Evolutionary conservation across 1,139 yeast genomes (phyloP).

Genomic region (Suhomyces bolitotheri): DNA sequence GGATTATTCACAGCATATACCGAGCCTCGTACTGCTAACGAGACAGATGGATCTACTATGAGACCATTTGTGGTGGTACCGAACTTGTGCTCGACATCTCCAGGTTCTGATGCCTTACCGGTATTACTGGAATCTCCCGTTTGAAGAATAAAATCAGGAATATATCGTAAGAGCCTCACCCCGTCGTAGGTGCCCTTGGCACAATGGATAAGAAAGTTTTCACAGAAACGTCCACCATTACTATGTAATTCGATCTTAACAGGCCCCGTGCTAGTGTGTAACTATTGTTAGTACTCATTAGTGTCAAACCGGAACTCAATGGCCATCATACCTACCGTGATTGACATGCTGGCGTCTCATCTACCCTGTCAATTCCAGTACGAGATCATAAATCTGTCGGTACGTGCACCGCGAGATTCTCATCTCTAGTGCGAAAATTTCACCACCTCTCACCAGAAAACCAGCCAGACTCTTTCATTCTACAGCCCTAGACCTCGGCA

Average conservation of each 20-base stretch:
- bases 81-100: slow-evolving; percentile 7
- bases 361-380: too few relatives aligned
- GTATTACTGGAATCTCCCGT: slow-evolving; percentile 53
- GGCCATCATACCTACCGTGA: too few relatives aligned
- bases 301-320: slow-evolving; percentile 13
- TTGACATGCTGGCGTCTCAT: too few relatives aligned
- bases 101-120: slow-evolving; percentile 30
- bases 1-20: slow-evolving; percentile 20
- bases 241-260: slow-evolving; percentile 20
- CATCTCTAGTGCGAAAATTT: too few relatives aligned
- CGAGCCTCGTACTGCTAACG: slow-evolving; percentile 20
- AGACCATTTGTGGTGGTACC: background rate
- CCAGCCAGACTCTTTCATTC: too few relatives aligned
- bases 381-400: too few relatives aligned
- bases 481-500: too few relatives aligned
- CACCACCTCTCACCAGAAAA: too few relatives aligned
- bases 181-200: slow-evolving; percentile 46
- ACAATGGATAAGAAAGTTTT: slow-evolving; percentile 43
- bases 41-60: background rate
- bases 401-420: too few relatives aligned
- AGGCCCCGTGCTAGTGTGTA: slow-evolving; percentile 23
- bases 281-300: slow-evolving; percentile 19
- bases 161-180: slow-evolving; percentile 42
- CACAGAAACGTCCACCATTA: slow-evolving; percentile 3
- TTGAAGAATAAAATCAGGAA: slow-evolving; percentile 48